Percentiles rank a stretch among this genome's conserved stretches.
Evolutionary conservation across 148 eudicot genomes (phyloP).

Genomic region (Nepenthes mirabilis): DNA sequence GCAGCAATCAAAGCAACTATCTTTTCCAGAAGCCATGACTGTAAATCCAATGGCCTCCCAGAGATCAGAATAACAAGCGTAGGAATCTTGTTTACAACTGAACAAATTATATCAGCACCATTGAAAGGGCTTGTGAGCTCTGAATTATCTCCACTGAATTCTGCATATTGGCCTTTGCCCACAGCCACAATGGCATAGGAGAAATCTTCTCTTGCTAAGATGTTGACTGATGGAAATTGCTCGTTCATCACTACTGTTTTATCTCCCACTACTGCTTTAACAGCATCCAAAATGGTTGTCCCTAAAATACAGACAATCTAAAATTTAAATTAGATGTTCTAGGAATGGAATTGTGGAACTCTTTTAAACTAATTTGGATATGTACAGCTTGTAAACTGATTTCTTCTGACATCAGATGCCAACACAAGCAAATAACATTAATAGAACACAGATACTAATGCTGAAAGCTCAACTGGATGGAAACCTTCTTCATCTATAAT

Average conservation of each 20-base stretch:
- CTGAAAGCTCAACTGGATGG: not conserved
- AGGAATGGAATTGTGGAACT: not conserved
- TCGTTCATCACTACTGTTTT: constrained; percentile 54
- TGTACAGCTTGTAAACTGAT: not conserved
- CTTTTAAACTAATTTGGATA: not conserved
- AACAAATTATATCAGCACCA: constrained; percentile 42
- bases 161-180: constrained; percentile 80
- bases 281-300: constrained; percentile 72
- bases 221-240: constrained; percentile 52
- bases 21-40: constrained; percentile 50
- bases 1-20: constrained; percentile 69
- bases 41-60: constrained; percentile 72
- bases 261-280: constrained; percentile 41
- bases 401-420: not conserved
- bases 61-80: constrained; percentile 62
- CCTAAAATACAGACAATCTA: constrained; percentile 27
- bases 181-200: constrained; percentile 69
- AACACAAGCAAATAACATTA: not conserved
- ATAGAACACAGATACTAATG: not conserved
- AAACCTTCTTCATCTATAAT: not conserved
- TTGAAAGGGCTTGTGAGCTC: constrained; percentile 62
- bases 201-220: constrained; percentile 42
- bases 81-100: constrained; percentile 53
- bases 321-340: constrained; percentile 8
- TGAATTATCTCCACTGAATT: constrained; percentile 58